phyloP scores from a whole-genome alignment of 768 basidiomycete species.

The Collybia sordida region DNA sequence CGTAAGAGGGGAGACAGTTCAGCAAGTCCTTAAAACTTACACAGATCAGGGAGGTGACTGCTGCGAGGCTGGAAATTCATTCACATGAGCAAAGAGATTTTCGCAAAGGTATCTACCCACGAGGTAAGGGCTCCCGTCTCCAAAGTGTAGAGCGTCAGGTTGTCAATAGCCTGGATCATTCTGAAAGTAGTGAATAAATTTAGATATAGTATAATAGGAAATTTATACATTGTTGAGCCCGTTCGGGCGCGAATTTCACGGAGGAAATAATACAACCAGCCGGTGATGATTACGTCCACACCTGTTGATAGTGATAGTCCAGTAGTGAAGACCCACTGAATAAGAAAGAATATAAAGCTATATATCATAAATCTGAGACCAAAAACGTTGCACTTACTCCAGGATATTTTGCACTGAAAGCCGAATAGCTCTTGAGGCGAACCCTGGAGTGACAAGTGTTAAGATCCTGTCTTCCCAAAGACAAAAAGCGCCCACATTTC shows the following conservation, averaged over 20 bases:
- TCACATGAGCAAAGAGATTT: background rate
- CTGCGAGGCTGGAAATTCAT: conserved; percentile 31
- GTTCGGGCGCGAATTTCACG: conserved; percentile 26
- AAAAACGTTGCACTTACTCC: conserved; percentile 10
- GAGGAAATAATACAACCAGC: conserved; percentile 35
- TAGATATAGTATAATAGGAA: background rate
- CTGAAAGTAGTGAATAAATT: conserved; percentile 16
- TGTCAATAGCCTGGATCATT: conserved; percentile 36
- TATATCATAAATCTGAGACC: background rate
- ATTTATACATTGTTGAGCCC: conserved; percentile 25
- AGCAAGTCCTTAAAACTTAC: conserved; percentile 23
- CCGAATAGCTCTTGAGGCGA: conserved; percentile 13
- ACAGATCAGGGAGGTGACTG: conserved; percentile 40
- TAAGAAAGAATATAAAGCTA: background rate
- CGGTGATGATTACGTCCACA: conserved; percentile 37
- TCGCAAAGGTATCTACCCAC: conserved; percentile 18
- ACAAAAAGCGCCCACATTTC: conserved; percentile 21
- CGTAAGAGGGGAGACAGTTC: conserved; percentile 1
- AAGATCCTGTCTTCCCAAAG: no score
- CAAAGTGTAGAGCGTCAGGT: conserved; percentile 39
- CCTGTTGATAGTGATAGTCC: conserved; percentile 39
- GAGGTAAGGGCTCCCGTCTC: conserved; percentile 41
- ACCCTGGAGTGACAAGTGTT: conserved; percentile 7
- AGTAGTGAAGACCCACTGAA: conserved; percentile 41
- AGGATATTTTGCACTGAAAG: conserved; percentile 15